A percentile compares a stretch with the other conserved stretches of the same genome.
Evolutionary conservation across 306 rosid genomes (phyloP).

Genomic region (Ammopiptanthus mongolicus): DNA sequence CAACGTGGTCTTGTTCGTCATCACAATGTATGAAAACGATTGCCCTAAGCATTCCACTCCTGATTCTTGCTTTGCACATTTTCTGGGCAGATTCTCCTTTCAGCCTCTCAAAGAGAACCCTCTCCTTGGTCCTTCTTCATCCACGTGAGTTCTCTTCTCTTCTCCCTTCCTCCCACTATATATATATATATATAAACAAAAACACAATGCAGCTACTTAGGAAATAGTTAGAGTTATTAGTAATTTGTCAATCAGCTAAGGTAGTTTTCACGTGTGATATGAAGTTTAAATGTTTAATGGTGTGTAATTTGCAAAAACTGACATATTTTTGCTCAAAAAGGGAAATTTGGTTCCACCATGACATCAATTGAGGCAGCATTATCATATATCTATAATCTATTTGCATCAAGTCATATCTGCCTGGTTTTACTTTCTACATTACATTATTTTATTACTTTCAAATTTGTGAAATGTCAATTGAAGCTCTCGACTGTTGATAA

Average conservation of each 20-base stretch:
- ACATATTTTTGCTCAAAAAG: neutral
- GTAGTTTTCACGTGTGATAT: neutral
- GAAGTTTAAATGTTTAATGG: neutral
- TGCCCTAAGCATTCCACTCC: constrained; percentile 44
- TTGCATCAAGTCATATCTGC: neutral
- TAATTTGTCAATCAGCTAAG: neutral
- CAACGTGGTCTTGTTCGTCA: constrained; percentile 43
- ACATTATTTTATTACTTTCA: neutral
- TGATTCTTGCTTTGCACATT: constrained; percentile 42
- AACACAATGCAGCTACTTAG: neutral
- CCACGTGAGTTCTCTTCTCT: constrained; percentile 40
- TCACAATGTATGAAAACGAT: constrained; percentile 57
- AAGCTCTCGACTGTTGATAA: neutral
- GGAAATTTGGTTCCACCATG: neutral
- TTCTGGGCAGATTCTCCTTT: constrained; percentile 71
- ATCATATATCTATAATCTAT: neutral
- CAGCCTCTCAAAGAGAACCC: constrained; percentile 76
- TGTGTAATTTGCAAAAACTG: neutral
- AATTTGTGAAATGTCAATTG: neutral
- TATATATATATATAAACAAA: neutral
- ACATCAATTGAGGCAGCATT: neutral
- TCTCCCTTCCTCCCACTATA: neutral
- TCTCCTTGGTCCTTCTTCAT: constrained; percentile 78
- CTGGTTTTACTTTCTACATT: neutral
- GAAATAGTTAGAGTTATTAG: neutral